Evolutionary conservation across 2,329 filamentous ascomycete species (phyloP).

Genomic region (Rosellinia necatrix): DNA sequence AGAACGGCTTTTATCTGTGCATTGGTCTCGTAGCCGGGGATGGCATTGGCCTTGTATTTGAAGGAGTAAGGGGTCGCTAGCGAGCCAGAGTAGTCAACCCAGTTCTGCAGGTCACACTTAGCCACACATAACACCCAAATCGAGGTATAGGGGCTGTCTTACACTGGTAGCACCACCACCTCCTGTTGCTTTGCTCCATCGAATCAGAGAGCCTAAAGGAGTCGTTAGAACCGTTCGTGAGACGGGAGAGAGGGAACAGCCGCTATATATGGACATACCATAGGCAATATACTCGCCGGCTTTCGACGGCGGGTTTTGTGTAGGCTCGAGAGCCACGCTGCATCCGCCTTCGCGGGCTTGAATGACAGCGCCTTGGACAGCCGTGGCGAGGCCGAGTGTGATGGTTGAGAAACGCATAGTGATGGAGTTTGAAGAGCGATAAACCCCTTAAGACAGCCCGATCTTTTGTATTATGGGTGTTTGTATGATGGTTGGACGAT

Average conservation of each 20-base stretch:
- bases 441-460: neutral
- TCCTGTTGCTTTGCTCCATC: constrained; percentile 4
- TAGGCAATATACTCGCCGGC: neutral
- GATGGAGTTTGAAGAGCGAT: neutral
- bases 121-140: neutral
- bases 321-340: constrained; percentile 5
- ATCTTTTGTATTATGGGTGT: neutral
- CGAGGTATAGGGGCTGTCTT: neutral
- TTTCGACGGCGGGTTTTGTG: neutral
- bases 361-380: neutral
- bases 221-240: neutral
- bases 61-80: constrained; percentile 3
- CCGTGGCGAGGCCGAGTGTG: constrained; percentile 1
- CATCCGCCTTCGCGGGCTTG: constrained; percentile 10
- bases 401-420: constrained; percentile 5
- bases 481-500: neutral
- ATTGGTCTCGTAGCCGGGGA: constrained; percentile 9
- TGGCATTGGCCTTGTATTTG: constrained; percentile 16
- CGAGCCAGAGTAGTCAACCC: constrained; percentile 7
- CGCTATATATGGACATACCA: neutral
- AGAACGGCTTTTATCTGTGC: neutral
- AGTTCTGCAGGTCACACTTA: neutral
- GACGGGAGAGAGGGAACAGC: neutral
- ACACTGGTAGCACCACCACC: neutral
- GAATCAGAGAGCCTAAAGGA: neutral